Evolutionary conservation across 495 filamentous ascomycete genomes (phyloP), one percentile per base, ranked within the genome.

Genomic region (Talaromyces thailandensis): DNA sequence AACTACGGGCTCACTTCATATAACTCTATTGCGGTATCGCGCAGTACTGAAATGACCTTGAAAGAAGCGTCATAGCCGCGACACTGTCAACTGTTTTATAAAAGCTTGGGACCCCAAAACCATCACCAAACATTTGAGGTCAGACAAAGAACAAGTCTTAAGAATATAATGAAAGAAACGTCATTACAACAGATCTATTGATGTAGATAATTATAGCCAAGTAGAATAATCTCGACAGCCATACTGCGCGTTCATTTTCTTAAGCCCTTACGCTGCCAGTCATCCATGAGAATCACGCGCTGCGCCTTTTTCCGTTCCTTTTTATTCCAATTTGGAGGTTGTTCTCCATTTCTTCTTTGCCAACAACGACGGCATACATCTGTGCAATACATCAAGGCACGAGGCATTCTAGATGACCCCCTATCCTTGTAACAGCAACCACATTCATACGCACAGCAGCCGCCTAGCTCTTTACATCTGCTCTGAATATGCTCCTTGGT

Each of bases 401-500:
- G 24, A 50, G 58, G 40, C 35, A 29, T 48, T 48, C 58, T 48
- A 6, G 1, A 32, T 2, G 43, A 60, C 12, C 58, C 58, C 40
- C 58, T 48, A 29, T 60, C 58, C 16, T 29, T 40, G 43, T 60
- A 60, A 48, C 40, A 60, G 48, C 58, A 50, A 6, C 37, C 23
- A 21, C 58, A 60, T 1, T 50, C 25, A 50, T 60, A 60, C 29
- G 58, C 58, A 51, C 40, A 60, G 58, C 58, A 60, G 40, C 58
- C 58, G 21, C 58, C 58, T 11, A 28, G 6, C 4, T 23, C 23
- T 45, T 60, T 60, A n/a, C 37, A 60, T 50, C 40, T 40, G 7
- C 23, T 50, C n/a, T 60, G 37, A n/a, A 32, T 25, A 31, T 51
- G 9, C 40, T 60, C 58, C 37, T 60, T 1, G 32, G 58, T 50